Conservation (phyloP, 1,284 basidiomycete genomes). For the Phlebopus sp. region DNA sequence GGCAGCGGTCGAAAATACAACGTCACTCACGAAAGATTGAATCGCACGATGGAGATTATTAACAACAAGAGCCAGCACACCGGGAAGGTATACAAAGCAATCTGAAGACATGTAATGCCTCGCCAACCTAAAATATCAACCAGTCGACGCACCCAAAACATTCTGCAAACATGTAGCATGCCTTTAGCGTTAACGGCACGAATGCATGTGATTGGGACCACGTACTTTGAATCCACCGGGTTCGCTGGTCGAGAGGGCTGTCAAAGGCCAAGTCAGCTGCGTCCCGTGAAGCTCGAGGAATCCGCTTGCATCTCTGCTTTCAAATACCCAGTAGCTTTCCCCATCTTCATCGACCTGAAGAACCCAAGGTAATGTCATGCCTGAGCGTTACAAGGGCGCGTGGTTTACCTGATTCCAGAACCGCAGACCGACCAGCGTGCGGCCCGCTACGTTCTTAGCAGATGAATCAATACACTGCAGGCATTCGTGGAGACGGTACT, state of each 20-base stretch:
- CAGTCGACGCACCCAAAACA: constrained; percentile 77
- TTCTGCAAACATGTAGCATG: constrained; percentile 45
- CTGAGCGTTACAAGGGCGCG: background rate
- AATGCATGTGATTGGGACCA: constrained; percentile 17
- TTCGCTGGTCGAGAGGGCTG: constrained; percentile 90
- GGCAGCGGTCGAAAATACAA: constrained; percentile 4
- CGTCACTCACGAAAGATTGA: constrained; percentile 73
- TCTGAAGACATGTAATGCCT: constrained; percentile 42
- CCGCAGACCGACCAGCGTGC: constrained; percentile 86
- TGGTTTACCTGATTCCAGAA: constrained; percentile 89
- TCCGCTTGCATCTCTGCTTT: constrained; percentile 78
- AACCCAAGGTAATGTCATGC: constrained; percentile 10
- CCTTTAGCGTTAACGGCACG: no score
- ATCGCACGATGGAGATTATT: constrained; percentile 84
- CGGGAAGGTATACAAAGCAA: constrained; percentile 88
- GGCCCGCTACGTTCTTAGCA: constrained; percentile 82
- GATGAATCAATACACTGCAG: background rate
- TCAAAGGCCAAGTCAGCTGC: constrained; percentile 11
- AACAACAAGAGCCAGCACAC: constrained; percentile 82
- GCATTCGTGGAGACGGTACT: constrained; percentile 20
- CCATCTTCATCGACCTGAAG: constrained; percentile 87
- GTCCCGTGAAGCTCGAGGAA: constrained; percentile 4
- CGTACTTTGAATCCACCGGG: constrained; percentile 84
- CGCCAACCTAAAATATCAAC: constrained; percentile 4
- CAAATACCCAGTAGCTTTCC: constrained; percentile 94